phyloP scores from a whole-genome alignment of 805 yeast genomes.

The Candida khao-thaluensis region DNA sequence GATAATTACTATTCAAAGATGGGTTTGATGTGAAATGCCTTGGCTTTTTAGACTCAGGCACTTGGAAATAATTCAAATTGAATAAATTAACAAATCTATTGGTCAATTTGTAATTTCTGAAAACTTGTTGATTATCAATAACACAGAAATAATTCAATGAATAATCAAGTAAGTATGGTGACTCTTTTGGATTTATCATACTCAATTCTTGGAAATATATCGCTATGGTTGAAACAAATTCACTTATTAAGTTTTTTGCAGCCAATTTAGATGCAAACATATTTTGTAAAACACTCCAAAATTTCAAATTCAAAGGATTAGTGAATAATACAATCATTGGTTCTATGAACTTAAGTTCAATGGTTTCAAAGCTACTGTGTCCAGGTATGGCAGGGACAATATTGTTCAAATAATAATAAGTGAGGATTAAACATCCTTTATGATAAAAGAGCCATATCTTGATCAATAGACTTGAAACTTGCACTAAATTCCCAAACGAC shows the following conservation, averaged over 20 bases:
- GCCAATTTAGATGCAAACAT: slow-evolving; percentile 6
- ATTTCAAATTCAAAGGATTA: slow-evolving; percentile 2
- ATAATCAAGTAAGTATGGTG: slow-evolving; percentile 16
- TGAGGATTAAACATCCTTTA: slow-evolving; percentile 25
- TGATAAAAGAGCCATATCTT: slow-evolving; percentile 25
- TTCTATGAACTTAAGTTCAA: slow-evolving; percentile 18
- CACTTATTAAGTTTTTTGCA: slow-evolving; percentile 8
- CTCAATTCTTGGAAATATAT: slow-evolving; percentile 13
- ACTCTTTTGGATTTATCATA: neutral
- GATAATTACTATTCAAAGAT: neutral
- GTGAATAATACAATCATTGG: slow-evolving; percentile 13
- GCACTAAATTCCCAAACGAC: slow-evolving; percentile 11
- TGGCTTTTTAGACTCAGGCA: neutral
- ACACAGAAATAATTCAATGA: slow-evolving; percentile 19
- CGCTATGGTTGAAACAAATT: slow-evolving; percentile 4
- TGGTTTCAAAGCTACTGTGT: slow-evolving; percentile 9
- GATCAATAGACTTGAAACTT: slow-evolving; percentile 10
- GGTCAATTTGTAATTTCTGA: slow-evolving; percentile 14
- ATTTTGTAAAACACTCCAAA: slow-evolving; percentile 3
- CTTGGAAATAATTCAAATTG: slow-evolving; percentile 6
- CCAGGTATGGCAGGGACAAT: slow-evolving; percentile 4
- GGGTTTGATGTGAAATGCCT: neutral
- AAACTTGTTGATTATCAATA: slow-evolving; percentile 18
- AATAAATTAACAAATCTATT: slow-evolving; percentile 10
- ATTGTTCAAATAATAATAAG: slow-evolving; percentile 16